A percentile compares a stretch with the other conserved stretches of the same genome.
phyloP scores from a whole-genome alignment of 2,329 filamentous ascomycete genomes.

The Pseudogymnoascus sp. region DNA sequence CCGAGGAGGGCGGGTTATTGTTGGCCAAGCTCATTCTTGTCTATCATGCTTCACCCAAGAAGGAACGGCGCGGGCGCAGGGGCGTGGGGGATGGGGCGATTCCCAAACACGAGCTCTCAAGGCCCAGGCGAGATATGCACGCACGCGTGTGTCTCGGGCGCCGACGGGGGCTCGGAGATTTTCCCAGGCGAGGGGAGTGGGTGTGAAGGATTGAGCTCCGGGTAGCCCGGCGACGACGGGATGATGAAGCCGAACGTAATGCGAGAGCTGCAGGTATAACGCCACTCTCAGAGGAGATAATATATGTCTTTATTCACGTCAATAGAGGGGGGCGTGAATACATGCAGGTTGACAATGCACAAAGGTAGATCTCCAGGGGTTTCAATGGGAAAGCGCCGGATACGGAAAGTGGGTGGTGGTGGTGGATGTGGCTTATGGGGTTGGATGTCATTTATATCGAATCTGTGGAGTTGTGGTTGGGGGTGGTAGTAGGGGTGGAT shows the following conservation, averaged over 20 bases:
- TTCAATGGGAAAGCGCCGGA: not conserved
- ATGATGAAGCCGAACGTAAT: not conserved
- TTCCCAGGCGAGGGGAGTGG: not conserved
- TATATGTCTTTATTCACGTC: not conserved
- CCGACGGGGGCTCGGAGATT: conserved; percentile 3
- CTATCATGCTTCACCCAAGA: conserved; percentile 1
- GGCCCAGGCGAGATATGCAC: not conserved
- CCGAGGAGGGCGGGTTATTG: conserved; percentile 26
- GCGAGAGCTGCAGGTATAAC: not conserved
- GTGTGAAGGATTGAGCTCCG: not conserved
- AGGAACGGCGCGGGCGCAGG: not conserved
- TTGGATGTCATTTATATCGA: conserved; percentile 6
- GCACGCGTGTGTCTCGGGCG: not conserved
- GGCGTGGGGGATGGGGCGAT: not conserved
- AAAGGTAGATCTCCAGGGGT: conserved; percentile 1
- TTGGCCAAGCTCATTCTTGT: conserved; percentile 18
- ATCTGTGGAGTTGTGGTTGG: conserved; percentile 2
- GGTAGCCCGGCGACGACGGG: not conserved
- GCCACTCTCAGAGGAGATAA: not conserved
- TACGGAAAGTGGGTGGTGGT: not conserved
- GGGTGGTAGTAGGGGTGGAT: not conserved
- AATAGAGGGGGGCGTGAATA: not conserved
- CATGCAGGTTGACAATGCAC: not conserved
- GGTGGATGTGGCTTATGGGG: conserved; percentile 1
- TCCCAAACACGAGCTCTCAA: not conserved